Base-by-base conservation (phyloP, 345 rosid genomes). In the Aegle marmelos region DNA sequence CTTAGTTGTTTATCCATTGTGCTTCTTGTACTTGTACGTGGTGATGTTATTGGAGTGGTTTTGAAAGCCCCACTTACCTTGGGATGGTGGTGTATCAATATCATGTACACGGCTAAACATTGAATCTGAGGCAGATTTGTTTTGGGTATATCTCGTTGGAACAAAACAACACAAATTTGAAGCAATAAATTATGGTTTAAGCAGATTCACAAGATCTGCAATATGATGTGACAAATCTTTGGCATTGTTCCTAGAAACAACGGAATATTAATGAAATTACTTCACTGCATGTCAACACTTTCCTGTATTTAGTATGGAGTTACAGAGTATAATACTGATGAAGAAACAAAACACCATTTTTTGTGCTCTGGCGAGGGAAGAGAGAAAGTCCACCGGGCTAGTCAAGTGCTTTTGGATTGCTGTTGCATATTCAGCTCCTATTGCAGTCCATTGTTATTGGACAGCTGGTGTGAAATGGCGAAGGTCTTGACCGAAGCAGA, bases 1-100 rank as follows among this genome's bases (percentile, higher is more conserved):
- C 30, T 22, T 80, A 24, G 19, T 27, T 60, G 14, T 27, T 60
- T 54, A 6, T 59, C 21, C 21, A 31, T 16, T 24, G 19, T 31
- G 24, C 68, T 16, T 17, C 24, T 54, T 82, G 36, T 36, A 83
- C n/a, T 57, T 76, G 45, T 25, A 45, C 57, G 21, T 17, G 57
- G 21, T 53, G 25, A 41, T 67, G 30, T 56, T 54, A 11, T 34
- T 19, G 39, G 7, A 13, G 24, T 73, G 45, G 53, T 7, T 58
- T 36, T 13, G 16, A 53, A 53, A 16, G 22, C 57, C n/a, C 57
- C 57, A 5, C 57, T 53, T 53, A 17, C 21, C 7, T 17, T 19
- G 7, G 56, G 68, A 24, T 37, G 25, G 54, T 72, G 65, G 33
- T 58, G 24, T 25, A 27, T 39, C 56, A 39, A 9, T 27, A 25